Evolutionary conservation across 148 eudicot genomes (phyloP).

Genomic region (Heliamphora exappendiculata): DNA sequence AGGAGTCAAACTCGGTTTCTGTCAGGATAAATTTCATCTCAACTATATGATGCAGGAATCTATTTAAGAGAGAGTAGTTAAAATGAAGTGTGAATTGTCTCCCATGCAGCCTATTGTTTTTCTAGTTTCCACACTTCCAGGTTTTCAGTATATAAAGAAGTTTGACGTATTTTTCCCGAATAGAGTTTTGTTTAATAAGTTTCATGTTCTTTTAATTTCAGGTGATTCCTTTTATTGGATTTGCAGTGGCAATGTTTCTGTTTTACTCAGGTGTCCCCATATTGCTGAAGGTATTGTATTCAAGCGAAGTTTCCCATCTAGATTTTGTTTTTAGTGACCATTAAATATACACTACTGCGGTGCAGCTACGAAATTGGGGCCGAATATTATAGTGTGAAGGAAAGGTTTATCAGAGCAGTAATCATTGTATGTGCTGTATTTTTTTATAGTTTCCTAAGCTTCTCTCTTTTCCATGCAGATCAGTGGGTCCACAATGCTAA

Average conservation of each 20-base stretch:
- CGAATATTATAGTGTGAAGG: background rate
- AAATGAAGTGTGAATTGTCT: background rate
- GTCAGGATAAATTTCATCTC: background rate
- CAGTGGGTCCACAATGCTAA: slow-evolving; percentile 82
- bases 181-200: background rate
- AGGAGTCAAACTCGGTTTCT: background rate
- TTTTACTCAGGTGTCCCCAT: slow-evolving; percentile 82
- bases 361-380: background rate
- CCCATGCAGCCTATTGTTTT: background rate
- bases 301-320: background rate
- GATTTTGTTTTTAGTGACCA: background rate
- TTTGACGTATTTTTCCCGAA: background rate
- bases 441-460: background rate
- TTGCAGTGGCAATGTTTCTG: slow-evolving; percentile 73
- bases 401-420: background rate
- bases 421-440: background rate
- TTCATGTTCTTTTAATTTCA: slow-evolving; percentile 10
- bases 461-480: slow-evolving; percentile 33
- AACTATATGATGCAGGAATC: too few relatives aligned
- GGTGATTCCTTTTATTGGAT: slow-evolving; percentile 76
- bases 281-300: slow-evolving; percentile 60
- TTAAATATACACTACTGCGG: background rate
- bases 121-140: background rate
- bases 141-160: background rate
- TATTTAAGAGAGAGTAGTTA: background rate